Percentiles rank a stretch among this genome's conserved stretches.
phyloP scores from a whole-genome alignment of 352 stramenopile species.

The Sclerospora graminicola region DNA sequence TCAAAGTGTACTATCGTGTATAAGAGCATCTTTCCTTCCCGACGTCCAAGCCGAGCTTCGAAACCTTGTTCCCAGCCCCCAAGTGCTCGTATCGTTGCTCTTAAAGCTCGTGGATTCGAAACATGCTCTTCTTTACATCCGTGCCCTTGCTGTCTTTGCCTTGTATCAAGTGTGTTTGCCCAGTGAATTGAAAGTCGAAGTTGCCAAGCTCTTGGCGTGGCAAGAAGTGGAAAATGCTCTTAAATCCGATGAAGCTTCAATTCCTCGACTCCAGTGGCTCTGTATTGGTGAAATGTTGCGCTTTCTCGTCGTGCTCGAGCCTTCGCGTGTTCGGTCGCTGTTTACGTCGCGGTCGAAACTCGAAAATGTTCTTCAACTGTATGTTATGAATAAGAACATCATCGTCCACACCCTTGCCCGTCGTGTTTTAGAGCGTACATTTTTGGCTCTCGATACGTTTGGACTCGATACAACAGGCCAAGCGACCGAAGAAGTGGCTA shows the following conservation, averaged over 20 bases:
- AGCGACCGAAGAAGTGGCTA: slow-evolving; percentile 38
- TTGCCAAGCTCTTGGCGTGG: slow-evolving; percentile 72
- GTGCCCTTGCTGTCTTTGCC: slow-evolving; percentile 60
- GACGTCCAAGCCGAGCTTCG: slow-evolving; percentile 62
- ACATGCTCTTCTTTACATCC: slow-evolving; percentile 59
- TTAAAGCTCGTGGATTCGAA: slow-evolving; percentile 52
- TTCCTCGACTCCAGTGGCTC: slow-evolving; percentile 31
- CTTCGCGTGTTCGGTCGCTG: slow-evolving; percentile 46
- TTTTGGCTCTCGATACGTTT: slow-evolving; percentile 49
- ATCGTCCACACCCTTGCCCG: slow-evolving; percentile 30
- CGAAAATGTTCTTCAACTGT: slow-evolving; percentile 53
- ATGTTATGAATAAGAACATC: slow-evolving; percentile 25
- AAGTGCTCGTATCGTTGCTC: slow-evolving; percentile 69
- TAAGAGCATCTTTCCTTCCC: too few relatives aligned
- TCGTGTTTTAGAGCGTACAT: slow-evolving; percentile 41
- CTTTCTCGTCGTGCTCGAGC: slow-evolving; percentile 53
- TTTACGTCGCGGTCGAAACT: slow-evolving; percentile 38
- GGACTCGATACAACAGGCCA: slow-evolving; percentile 17
- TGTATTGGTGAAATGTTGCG: slow-evolving; percentile 65
- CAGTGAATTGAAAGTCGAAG: slow-evolving; percentile 72
- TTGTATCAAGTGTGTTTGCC: slow-evolving; percentile 69
- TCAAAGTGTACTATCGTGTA: too few relatives aligned
- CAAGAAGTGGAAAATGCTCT: slow-evolving; percentile 26
- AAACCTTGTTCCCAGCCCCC: slow-evolving; percentile 59
- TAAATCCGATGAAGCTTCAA: too few relatives aligned